These are phyloP conservation scores for Boechera stricta DNA, from an alignment of 345 rosid genomes.

Conservation along the genomic window DNA sequence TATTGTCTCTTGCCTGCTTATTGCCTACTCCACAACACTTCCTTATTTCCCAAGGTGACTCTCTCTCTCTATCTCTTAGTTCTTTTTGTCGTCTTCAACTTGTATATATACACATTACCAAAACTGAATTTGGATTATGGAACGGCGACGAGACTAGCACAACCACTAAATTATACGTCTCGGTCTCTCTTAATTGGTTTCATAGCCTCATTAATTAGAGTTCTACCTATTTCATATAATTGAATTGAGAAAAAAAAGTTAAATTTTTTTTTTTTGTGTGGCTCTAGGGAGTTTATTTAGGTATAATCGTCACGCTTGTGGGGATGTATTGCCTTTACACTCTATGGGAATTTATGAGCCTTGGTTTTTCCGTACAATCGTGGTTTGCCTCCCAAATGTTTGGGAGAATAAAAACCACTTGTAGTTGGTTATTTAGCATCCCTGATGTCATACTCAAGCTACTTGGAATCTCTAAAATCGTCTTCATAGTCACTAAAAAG, in stretches of 20 bases:
- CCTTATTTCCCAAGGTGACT: constrained; percentile 69
- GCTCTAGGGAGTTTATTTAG: constrained; percentile 31
- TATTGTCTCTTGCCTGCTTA: constrained; percentile 65
- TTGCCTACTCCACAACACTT: constrained; percentile 58
- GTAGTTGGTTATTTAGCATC: constrained; percentile 54
- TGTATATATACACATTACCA: neutral
- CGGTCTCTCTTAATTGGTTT: neutral
- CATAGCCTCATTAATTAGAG: neutral
- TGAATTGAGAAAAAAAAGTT: neutral
- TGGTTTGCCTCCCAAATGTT: constrained; percentile 27
- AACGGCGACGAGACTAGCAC: neutral
- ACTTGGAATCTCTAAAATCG: constrained; percentile 54
- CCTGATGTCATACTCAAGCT: constrained; percentile 47
- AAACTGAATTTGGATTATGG: neutral
- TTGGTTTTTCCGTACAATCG: constrained; percentile 8
- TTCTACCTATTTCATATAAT: neutral
- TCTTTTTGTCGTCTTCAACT: too few species aligned
- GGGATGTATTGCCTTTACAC: constrained; percentile 35
- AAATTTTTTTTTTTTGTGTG: neutral
- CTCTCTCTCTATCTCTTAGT: neutral
- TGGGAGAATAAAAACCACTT: constrained; percentile 27
- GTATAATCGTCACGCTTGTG: constrained; percentile 18
- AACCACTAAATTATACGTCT: neutral
- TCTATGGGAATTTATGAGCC: constrained; percentile 37
- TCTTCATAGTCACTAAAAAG: constrained; percentile 61